Base-by-base conservation (phyloP, 176 grass and related monocot genomes). In the Metroxylon sagu region DNA sequence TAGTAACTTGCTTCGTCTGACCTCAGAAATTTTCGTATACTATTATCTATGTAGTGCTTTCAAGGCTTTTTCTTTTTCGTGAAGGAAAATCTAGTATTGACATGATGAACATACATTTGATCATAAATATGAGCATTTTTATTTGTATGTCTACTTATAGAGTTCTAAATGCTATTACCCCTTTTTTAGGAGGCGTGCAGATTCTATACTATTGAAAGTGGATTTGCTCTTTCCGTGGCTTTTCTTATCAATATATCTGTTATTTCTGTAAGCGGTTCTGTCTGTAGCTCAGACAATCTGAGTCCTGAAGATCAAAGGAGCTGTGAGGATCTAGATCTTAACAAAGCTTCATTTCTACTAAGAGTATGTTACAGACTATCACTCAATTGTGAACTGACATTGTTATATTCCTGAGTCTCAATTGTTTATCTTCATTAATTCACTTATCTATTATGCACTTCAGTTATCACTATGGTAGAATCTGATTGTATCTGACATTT, bases 241-340 rank as follows among this genome's bases (percentile, higher is more conserved):
- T 97, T 97, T 77, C 83, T 97, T 7, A 97, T 97, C 71, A 97
- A 97, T 78, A 61, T 97, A 76, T 91, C 87, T 70, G 76, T 97
- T 55, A 91, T 97, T 66, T 97, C 78, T 77, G 92, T 97, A 57
- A 97, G 92, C 57, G 87, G 92, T 61, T n/a, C 81, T n/a, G 76
- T 97, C 17, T 97, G 92, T 28, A 71, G 92, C 74, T 87, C 92
- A 27, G 75, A 79, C 55, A 76, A 71, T 67, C 74, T 97, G 66
- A 71, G 73, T 61, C 84, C 66, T 66, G 78, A 87, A 78, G 92
- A 97, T 71, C 83, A 72, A 73, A 69, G 50, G 50, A 97, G 85
- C 50, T 97, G 92, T 60, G 66, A 19, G 59, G 87, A 91, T 76
- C 70, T 97, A 19, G 92, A 97, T 76, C 87, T 97, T 67, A 97